These are phyloP conservation scores for Puccinia brachypodii DNA, from an alignment of 1,284 basidiomycete species.

Conservation along the genomic window DNA sequence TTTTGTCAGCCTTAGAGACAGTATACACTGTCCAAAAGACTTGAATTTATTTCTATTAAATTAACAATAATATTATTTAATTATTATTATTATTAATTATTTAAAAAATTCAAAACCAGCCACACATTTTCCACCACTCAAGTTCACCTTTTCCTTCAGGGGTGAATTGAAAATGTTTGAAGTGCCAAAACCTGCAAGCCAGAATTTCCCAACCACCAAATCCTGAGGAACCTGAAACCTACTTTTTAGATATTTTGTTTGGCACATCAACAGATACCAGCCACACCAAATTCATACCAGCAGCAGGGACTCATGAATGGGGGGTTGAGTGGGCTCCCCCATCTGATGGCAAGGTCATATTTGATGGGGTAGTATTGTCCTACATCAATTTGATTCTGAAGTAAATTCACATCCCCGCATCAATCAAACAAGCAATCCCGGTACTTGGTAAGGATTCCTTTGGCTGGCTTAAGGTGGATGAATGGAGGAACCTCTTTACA, in stretches of 20 bases:
- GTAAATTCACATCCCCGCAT: neutral
- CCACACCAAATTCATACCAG: neutral
- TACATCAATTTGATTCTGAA: neutral
- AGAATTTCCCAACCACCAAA: no score
- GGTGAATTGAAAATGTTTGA: no score
- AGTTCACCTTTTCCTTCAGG: no score
- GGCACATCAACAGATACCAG: neutral
- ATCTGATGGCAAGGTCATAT: neutral
- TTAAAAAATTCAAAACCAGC: no score
- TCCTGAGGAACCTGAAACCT: neutral
- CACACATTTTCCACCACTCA: no score
- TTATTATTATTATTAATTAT: no score
- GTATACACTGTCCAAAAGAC: no score
- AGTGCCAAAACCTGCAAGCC: no score
- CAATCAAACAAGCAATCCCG: constrained; percentile 17
- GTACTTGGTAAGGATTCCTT: constrained; percentile 22
- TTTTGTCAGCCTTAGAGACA: no score
- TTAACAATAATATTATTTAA: no score
- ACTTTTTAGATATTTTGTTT: neutral
- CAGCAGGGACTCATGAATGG: neutral
- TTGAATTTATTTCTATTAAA: no score
- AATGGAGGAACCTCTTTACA: constrained; percentile 38
- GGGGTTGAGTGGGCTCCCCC: neutral
- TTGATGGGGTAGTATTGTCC: neutral
- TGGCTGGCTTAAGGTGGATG: constrained; percentile 49